phyloP scores from a whole-genome alignment of 371 early-diverging fungal genomes.

The Rhizopus arrhizus region DNA sequence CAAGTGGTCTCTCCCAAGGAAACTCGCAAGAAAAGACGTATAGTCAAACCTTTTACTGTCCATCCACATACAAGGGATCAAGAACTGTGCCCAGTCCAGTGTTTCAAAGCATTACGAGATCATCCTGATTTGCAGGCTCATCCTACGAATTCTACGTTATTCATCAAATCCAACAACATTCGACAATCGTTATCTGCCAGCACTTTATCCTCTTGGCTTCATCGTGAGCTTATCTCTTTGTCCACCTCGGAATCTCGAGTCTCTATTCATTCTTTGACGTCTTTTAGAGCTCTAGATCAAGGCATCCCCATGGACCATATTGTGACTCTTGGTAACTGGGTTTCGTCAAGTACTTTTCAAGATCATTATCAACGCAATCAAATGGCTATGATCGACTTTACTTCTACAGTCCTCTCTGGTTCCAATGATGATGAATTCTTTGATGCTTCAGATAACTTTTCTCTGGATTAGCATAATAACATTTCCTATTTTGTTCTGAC shows the following conservation, averaged over 20 bases:
- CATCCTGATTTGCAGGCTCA: not conserved
- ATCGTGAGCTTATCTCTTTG: not conserved
- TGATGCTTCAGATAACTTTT: no score
- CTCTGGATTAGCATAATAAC: no score
- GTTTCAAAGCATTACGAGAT: not conserved
- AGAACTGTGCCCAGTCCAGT: not conserved
- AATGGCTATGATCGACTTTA: not conserved
- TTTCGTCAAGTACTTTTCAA: not conserved
- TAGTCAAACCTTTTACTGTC: conserved; percentile 2
- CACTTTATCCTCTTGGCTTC: not conserved
- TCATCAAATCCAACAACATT: not conserved
- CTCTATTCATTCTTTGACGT: conserved; percentile 7
- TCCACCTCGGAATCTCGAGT: not conserved
- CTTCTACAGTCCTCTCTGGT: not conserved
- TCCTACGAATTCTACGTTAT: no score
- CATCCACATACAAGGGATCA: not conserved
- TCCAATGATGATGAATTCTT: no score
- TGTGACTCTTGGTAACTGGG: conserved; percentile 5
- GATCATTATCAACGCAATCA: not conserved
- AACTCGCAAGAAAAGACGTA: not conserved
- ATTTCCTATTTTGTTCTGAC: no score
- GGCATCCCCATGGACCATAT: conserved; percentile 8
- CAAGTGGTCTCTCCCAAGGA: conserved; percentile 5
- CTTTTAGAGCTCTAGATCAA: not conserved
- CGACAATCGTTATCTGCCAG: not conserved